Base-by-base conservation (phyloP, 108 stramenopile genomes). In the Tribonema minus region DNA sequence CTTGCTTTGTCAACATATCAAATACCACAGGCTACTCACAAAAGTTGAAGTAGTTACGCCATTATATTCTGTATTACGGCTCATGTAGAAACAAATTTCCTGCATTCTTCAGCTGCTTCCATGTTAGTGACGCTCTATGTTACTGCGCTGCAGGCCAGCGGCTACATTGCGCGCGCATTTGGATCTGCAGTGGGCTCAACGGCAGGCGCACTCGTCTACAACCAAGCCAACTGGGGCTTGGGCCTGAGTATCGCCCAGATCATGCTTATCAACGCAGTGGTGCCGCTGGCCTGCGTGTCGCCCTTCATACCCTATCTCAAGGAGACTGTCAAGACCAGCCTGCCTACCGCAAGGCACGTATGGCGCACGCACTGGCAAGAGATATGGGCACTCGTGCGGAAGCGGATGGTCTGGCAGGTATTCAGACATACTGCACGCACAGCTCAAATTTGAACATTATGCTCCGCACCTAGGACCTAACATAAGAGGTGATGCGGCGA, bases 131-230 rank as follows among this genome's bases (percentile, higher is more conserved):
- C n/a, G n/a, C n/a, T n/a, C n/a, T n/a, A n/a, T n/a, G n/a, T n/a
- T n/a, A n/a, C n/a, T n/a, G n/a, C n/a, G n/a, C n/a, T 89, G 70
- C 89, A 89, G 79, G 68, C 87, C 26, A 75, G 58, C 34, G 85
- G 88, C 30, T 91, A 91, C 70, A 87, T 88, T 46, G 71, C 88
- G 0, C 83, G 90, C 1, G 88, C 82, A 34, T 80, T 88, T 26
- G 90, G 90, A 2, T 68, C 69, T 25, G 82, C 81, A 3, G 26
- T 89, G 27, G 90, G 89, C 3, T 86, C 90, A 6, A 36, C 73
- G 6, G 34, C 58, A 3, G 91, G 89, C 26, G 86, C 88, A 9
- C 70, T 87, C 25, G 58, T 88, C n/a, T 89, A 86, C 84, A 89
- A 90, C 86, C 64, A 80, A 59, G 81, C 85, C 63, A 59, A 61